Conservation (phyloP, 495 filamentous ascomycete genomes). For the Hypoxylon fuscum region DNA sequence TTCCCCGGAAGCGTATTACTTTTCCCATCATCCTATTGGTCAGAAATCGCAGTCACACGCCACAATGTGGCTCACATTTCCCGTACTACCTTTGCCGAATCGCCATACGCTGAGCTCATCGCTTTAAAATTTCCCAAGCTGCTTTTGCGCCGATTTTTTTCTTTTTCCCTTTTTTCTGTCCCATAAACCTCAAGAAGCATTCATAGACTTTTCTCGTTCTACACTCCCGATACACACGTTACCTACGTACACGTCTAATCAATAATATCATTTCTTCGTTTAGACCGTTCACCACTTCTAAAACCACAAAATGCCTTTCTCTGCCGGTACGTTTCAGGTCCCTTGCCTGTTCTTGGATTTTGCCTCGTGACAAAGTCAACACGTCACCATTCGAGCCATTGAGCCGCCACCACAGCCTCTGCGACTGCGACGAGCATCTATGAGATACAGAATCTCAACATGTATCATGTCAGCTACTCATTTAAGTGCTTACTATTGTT, state of each 20-base stretch:
- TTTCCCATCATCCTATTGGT: conserved; percentile 35
- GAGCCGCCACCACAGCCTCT: conserved; percentile 27
- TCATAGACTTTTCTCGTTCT: conserved; percentile 59
- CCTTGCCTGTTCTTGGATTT: conserved; percentile 20
- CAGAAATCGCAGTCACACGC: conserved; percentile 12
- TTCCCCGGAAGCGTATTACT: conserved; percentile 46
- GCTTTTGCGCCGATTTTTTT: conserved; percentile 46
- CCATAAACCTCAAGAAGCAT: conserved; percentile 39
- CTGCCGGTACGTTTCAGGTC: conserved; percentile 50
- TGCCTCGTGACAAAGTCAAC: conserved; percentile 19
- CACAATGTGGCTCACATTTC: conserved; percentile 37
- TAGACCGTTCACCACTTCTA: conserved; percentile 10
- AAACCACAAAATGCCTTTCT: conserved; percentile 56
- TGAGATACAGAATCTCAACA: conserved; percentile 26
- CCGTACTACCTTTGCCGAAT: conserved; percentile 29
- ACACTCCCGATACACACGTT: conserved; percentile 35
- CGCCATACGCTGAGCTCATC: conserved; percentile 44
- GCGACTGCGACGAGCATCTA: conserved; percentile 20
- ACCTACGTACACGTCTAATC: conserved; percentile 31
- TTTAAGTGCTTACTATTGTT: conserved; percentile 2
- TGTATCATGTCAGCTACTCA: neutral
- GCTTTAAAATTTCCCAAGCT: conserved; percentile 47
- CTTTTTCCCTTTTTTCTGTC: conserved; percentile 40
- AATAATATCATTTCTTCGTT: conserved; percentile 24
- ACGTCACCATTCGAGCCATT: conserved; percentile 42